Conservation (phyloP, 345 rosid genomes). For the Bruguiera parviflora region DNA sequence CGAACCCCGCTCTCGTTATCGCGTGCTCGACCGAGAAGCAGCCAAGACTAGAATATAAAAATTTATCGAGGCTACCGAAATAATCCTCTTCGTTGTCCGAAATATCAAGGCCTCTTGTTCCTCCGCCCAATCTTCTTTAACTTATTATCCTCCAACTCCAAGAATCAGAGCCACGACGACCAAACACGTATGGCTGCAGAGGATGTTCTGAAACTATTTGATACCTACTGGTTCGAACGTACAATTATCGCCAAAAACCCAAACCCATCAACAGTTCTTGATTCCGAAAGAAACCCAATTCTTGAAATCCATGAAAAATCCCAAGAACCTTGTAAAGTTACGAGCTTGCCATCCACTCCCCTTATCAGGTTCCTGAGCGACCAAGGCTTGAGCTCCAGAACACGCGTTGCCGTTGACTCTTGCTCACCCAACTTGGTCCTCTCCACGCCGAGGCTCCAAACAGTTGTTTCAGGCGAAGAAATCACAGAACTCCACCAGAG, state of each 20-base stretch:
- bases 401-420: slow-evolving; percentile 28
- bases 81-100: not conserved
- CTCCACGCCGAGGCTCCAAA: slow-evolving; percentile 31
- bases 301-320: slow-evolving; percentile 20
- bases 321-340: slow-evolving; percentile 7
- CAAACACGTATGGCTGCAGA: slow-evolving; percentile 33
- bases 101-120: not conserved
- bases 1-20: no score
- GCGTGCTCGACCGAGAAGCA: not conserved
- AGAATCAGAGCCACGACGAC: not conserved
- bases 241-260: slow-evolving; percentile 27
- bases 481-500: slow-evolving; percentile 1
- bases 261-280: not conserved
- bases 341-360: slow-evolving; percentile 21
- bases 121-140: not conserved
- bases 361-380: slow-evolving; percentile 56
- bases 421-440: slow-evolving; percentile 49
- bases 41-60: not conserved
- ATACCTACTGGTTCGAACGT: slow-evolving; percentile 50
- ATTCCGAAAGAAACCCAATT: slow-evolving; percentile 23
- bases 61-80: not conserved
- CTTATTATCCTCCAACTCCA: not conserved
- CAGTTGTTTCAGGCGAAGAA: slow-evolving; percentile 40
- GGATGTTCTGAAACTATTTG: slow-evolving; percentile 37
- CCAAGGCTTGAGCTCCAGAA: slow-evolving; percentile 24